Evolutionary conservation across 2,329 filamentous ascomycete genomes (phyloP), one percentile per base, ranked within the genome.

Genomic region (Aspergillus hortae): DNA sequence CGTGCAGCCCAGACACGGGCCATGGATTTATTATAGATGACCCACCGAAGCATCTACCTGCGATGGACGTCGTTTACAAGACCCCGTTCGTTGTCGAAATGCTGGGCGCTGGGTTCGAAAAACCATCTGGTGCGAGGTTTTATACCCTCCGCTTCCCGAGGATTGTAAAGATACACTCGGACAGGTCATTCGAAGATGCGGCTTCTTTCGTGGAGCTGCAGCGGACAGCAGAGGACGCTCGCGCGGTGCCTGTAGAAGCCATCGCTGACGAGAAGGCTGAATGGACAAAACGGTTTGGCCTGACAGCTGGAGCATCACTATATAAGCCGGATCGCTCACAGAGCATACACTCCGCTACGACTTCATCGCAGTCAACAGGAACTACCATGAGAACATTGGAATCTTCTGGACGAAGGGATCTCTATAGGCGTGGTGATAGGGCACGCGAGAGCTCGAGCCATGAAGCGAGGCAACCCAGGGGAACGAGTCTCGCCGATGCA

Each of bases 1-100:
- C 68, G 65, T n/a, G 73, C 77, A 17, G 67, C 58, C 11, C 68
- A 61, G 51, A 67, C 56, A 61, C 60, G 4, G 63, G 62, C 7
- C 53, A 61, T 0, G 60, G 64, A 0, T 78, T 83, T 42, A 58
- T 68, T 1, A 61, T 87, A 7, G 71, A 76, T 14, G 71, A 80
- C 17, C 75, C 79, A 10, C 68, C 72, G 10, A 74, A 47, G 14
- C 55, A 55, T 32, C 57, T 74, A 5, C 63, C 70, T 1, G 51
- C 55, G 19, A 70, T 74, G 52, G 67, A 70, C 25, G 62, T 68
- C 4, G 69, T 86, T 1, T 95, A 95, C 67, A 80, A 78, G 6
- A 75, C 78, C 0, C 90, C 90, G 0, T 81, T 90, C 17, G 83
- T 96, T 0, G 88, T 91, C 51, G 92, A 95, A 60, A 75, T 95